A percentile compares a stretch with the other conserved stretches of the same genome.
These are phyloP conservation scores for Solanum lignicaule DNA, from an alignment of 257 asterid species.

Conservation along the genomic window DNA sequence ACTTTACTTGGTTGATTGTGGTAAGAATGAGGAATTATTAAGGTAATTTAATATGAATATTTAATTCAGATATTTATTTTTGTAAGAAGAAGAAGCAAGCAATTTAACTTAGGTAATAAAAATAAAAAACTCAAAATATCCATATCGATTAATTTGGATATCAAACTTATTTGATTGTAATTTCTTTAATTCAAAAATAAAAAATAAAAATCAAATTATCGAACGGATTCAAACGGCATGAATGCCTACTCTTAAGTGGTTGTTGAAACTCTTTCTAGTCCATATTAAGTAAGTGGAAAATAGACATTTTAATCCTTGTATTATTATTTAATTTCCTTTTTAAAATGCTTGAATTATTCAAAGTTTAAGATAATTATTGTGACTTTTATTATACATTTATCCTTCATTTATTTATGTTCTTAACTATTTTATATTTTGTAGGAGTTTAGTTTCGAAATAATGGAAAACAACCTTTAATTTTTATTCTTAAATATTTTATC, in stretches of 20 bases:
- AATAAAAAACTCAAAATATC: not conserved
- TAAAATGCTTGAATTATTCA: not conserved
- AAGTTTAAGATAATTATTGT: too few species aligned
- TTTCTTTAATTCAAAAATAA: not conserved
- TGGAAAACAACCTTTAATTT: not conserved
- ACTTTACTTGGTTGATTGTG: not conserved
- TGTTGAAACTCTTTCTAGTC: not conserved
- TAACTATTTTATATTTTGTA: too few species aligned
- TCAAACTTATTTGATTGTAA: not conserved
- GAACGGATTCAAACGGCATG: not conserved
- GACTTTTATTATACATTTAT: not conserved
- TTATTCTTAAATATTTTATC: too few species aligned
- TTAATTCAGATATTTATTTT: not conserved
- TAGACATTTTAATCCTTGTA: rapidly evolving
- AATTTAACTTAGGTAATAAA: not conserved
- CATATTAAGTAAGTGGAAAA: not conserved
- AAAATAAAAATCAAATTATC: not conserved
- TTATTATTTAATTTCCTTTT: too few species aligned
- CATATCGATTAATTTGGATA: not conserved
- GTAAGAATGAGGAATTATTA: not conserved
- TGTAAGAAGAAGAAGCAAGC: not conserved
- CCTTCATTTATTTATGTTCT: not conserved
- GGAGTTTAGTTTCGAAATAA: too few species aligned
- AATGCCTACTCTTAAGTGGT: not conserved
- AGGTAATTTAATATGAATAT: not conserved